phyloP scores from a whole-genome alignment of 768 basidiomycete species.

The Thelephora aurantiotincta region DNA sequence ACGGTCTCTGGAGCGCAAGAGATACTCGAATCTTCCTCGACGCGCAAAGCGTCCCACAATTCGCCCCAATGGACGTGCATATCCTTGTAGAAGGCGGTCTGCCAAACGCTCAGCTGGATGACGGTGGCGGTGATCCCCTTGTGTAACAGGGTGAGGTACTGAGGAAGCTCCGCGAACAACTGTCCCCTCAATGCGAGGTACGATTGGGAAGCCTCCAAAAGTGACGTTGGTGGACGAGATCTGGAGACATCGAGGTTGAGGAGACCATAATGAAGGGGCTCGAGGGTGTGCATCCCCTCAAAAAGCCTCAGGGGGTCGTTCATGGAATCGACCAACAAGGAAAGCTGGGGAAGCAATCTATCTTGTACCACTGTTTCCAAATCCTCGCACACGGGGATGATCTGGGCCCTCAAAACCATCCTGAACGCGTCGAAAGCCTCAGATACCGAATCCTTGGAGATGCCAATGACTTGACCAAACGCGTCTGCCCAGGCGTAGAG shows the following conservation, averaged over 20 bases:
- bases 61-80: slow-evolving; percentile 56
- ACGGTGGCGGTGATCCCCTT: slow-evolving; percentile 43
- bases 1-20: slow-evolving; percentile 56
- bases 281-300: slow-evolving; percentile 55
- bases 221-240: slow-evolving; percentile 49
- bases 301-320: slow-evolving; percentile 52
- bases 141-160: slow-evolving; percentile 42
- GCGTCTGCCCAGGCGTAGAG: slow-evolving; percentile 48
- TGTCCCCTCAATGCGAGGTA: slow-evolving; percentile 69
- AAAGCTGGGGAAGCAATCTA: slow-evolving; percentile 41
- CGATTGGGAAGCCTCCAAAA: slow-evolving; percentile 61
- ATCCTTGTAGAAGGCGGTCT: slow-evolving; percentile 44
- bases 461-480: slow-evolving; percentile 49
- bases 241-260: slow-evolving; percentile 51
- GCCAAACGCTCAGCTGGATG: slow-evolving; percentile 36
- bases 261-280: slow-evolving; percentile 57
- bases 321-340: slow-evolving; percentile 42
- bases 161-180: slow-evolving; percentile 56
- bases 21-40: slow-evolving; percentile 25
- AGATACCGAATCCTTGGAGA: slow-evolving; percentile 13
- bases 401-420: slow-evolving; percentile 34
- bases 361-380: slow-evolving; percentile 41
- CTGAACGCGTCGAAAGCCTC: slow-evolving; percentile 53
- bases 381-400: slow-evolving; percentile 36
- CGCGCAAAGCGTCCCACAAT: slow-evolving; percentile 57